Base-by-base conservation (phyloP, 495 filamentous ascomycete species). In the Tuber melanosporum region DNA sequence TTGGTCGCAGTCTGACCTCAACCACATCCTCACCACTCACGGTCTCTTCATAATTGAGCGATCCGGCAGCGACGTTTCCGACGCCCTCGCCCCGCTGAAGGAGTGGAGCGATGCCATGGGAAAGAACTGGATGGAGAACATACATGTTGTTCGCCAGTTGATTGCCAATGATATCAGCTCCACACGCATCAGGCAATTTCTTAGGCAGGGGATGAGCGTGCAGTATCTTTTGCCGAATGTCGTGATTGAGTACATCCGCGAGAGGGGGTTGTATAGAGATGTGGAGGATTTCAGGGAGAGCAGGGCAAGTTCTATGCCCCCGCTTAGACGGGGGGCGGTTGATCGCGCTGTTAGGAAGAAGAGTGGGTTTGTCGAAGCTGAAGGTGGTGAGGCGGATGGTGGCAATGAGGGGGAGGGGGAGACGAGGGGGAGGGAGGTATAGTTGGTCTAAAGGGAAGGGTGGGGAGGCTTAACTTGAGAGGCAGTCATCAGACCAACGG, bases 21-120 rank as follows among this genome's bases (percentile, higher is more conserved):
- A 93, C 79, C 91, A 94, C 75, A 97, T 97, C 78, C 87, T 98
- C 42, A 90, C 92, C 62, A 87, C 89, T 82, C 97, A 92, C 82
- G 94, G 94, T 32, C 89, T 91, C 12, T 97, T 97, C 85, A 94
- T 97, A 76, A 89, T 98, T 45, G 94, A 98, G 84, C 90, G 94
- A 62, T 90, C 89, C 70, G 94, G 94, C 22, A 94, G 92, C 17
- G 93, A 95, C 78, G 90, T 95, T 73, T 90, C 94, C 75, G 92
- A 94, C 79, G 93, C 93, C 7, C 86, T 95, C 12, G 89, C 91
- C 43, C 89, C 88, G 69, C 86, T 97, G 45, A 89, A 92, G 82
- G 89, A 90, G 42, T 92, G 88, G 88, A 87, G 89, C 74, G 87
- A 90, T 66, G 32, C 43, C 22, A 26, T 74, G 43, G 74, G 71